These are phyloP conservation scores for Hevea brasiliensis DNA, from an alignment of 345 rosid genomes.

Conservation along the genomic window DNA sequence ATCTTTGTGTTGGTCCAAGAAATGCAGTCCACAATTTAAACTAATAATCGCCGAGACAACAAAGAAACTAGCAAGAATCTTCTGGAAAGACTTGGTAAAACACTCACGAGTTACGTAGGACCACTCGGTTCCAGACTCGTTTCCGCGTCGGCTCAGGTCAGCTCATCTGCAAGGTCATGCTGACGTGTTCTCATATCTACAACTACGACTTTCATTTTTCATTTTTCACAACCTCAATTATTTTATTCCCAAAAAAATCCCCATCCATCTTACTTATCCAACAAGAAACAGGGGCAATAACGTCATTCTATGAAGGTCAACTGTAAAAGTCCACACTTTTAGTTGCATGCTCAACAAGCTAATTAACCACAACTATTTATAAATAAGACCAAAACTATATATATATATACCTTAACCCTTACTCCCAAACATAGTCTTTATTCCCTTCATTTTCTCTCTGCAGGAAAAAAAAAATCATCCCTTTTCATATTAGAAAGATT, in stretches of 20 bases:
- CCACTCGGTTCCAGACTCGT: constrained; percentile 2
- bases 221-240: not conserved
- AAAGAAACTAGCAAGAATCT: not conserved
- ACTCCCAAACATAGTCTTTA: not conserved
- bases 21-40: no score
- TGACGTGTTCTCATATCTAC: constrained; percentile 20
- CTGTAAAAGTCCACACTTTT: constrained; percentile 29
- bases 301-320: constrained; percentile 41
- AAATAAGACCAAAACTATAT: constrained; percentile 1
- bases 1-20: no score
- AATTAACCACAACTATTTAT: not conserved
- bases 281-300: constrained; percentile 24
- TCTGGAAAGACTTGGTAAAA: constrained; percentile 15
- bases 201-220: no score
- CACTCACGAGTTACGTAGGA: not conserved
- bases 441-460: not conserved
- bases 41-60: no score
- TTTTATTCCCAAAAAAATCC: constrained; percentile 5
- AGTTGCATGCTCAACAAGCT: constrained; percentile 10
- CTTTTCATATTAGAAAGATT: not conserved
- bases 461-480: not conserved
- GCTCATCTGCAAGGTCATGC: constrained; percentile 36
- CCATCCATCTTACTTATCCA: not conserved
- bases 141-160: not conserved
- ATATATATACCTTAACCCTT: not conserved